phyloP scores from a whole-genome alignment of 768 basidiomycete species.

The Boletus bicolor region DNA sequence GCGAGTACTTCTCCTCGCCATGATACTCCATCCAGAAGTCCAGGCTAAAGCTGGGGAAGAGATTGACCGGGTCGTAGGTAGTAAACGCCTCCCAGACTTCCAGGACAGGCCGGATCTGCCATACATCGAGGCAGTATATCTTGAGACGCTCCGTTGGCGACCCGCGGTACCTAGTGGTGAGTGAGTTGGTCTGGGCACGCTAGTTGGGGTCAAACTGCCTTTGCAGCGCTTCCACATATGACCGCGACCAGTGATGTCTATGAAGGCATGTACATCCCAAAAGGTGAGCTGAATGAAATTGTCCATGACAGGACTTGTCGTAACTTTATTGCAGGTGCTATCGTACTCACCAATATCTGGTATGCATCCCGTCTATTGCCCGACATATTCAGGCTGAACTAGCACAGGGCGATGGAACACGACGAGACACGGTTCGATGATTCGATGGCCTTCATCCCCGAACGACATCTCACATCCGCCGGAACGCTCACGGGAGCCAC shows the following conservation, averaged over 20 bases:
- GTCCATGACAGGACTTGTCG: not conserved
- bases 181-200: not conserved
- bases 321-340: conserved; percentile 9
- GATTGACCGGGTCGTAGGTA: conserved; percentile 32
- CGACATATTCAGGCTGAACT: not conserved
- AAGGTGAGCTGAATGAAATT: conserved; percentile 14
- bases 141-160: conserved; percentile 34
- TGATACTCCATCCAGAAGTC: conserved; percentile 32
- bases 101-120: conserved; percentile 28
- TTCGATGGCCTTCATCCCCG: conserved; percentile 51
- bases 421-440: conserved; percentile 51
- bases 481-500: conserved; percentile 14
- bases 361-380: not conserved
- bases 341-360: conserved; percentile 28
- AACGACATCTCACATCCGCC: conserved; percentile 42
- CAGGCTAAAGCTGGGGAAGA: conserved; percentile 32
- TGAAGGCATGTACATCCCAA: conserved; percentile 30
- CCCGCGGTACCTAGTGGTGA: conserved; percentile 29
- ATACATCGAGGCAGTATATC: conserved; percentile 30
- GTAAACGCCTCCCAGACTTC: conserved; percentile 27
- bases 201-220: not conserved
- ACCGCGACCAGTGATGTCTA: conserved; percentile 25
- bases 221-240: conserved; percentile 24
- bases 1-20: conserved; percentile 31
- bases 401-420: conserved; percentile 43